phyloP scores from a whole-genome alignment of 257 asterid genomes.

The Ehretia macrophylla region DNA sequence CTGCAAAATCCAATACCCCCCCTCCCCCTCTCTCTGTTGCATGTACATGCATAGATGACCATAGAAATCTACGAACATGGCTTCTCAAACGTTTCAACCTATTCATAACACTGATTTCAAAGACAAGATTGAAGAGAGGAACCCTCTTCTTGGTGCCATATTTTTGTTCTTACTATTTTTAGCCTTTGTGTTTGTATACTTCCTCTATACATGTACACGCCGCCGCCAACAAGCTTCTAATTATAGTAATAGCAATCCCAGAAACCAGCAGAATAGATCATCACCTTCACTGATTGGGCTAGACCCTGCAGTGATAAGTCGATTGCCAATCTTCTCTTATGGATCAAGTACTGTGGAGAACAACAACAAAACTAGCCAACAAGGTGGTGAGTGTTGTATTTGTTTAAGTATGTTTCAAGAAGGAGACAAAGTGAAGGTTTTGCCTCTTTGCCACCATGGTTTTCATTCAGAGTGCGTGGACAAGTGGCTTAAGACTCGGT shows the following conservation, averaged over 20 bases:
- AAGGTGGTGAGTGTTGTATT: conserved; percentile 26
- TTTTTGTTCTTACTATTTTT: conserved; percentile 18
- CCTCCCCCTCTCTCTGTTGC: background rate
- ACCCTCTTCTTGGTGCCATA: conserved; percentile 27
- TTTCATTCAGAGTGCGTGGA: conserved; percentile 55
- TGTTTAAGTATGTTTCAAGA: conserved; percentile 45
- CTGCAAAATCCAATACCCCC: background rate
- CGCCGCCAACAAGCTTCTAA: conserved; percentile 12
- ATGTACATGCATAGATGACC: background rate
- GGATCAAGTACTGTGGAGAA: conserved; percentile 8
- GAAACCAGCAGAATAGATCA: background rate
- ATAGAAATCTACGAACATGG: too few relatives aligned
- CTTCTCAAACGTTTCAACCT: conserved; percentile 26
- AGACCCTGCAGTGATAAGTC: conserved; percentile 30
- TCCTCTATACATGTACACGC: conserved; percentile 23
- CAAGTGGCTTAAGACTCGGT: conserved; percentile 37
- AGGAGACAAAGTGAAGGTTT: conserved; percentile 46
- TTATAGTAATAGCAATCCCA: background rate
- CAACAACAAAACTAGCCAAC: conserved; percentile 4
- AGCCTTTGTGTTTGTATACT: conserved; percentile 26
- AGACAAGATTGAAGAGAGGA: conserved; percentile 17
- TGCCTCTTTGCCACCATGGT: conserved; percentile 51
- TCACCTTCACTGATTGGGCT: conserved; percentile 19
- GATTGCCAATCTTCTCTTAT: conserved; percentile 26
- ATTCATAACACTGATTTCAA: conserved; percentile 16